A percentile compares a stretch with the other conserved stretches of the same genome.
phyloP scores from a whole-genome alignment of 2,329 filamentous ascomycete species.

The Claviceps quebecensis region DNA sequence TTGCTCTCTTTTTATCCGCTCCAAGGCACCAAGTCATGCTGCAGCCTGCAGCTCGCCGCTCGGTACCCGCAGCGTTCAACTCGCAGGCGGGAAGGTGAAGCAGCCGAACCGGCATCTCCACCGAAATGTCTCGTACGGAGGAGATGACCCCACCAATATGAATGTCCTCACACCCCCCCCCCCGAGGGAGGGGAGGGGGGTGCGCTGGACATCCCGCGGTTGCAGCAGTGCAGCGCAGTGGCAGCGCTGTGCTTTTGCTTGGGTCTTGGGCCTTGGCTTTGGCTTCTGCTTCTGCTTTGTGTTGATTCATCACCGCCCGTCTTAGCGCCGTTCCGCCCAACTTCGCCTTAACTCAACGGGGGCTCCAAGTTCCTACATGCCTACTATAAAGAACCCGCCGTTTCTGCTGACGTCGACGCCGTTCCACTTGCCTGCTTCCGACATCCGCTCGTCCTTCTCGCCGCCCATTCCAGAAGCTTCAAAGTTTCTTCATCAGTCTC shows the following conservation, averaged over 20 bases:
- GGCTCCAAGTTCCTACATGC: too few relatives aligned
- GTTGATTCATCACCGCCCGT: conserved; percentile 3
- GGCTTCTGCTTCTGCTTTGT: background rate
- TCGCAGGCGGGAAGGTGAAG: conserved; percentile 2
- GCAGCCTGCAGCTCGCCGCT: background rate
- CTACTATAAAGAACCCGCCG: too few relatives aligned
- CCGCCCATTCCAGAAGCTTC: too few relatives aligned
- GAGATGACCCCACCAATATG: background rate
- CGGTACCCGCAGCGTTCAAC: background rate
- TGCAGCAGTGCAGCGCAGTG: background rate
- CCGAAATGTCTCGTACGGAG: background rate
- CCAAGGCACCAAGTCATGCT: too few relatives aligned
- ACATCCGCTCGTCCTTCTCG: too few relatives aligned
- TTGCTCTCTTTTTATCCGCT: too few relatives aligned
- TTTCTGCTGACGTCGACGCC: too few relatives aligned
- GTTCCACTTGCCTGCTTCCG: too few relatives aligned
- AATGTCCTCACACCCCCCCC: background rate
- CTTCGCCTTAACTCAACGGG: background rate
- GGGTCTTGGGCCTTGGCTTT: background rate
- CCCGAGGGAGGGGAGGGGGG: background rate
- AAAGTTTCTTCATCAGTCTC: too few relatives aligned
- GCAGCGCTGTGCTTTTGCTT: background rate
- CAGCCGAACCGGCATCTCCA: conserved; percentile 4
- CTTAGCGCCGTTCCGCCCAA: background rate
- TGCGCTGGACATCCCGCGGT: background rate